Base-by-base conservation (phyloP, 2,329 filamentous ascomycete species). In the Aspergillus fumigatiaffinis region DNA sequence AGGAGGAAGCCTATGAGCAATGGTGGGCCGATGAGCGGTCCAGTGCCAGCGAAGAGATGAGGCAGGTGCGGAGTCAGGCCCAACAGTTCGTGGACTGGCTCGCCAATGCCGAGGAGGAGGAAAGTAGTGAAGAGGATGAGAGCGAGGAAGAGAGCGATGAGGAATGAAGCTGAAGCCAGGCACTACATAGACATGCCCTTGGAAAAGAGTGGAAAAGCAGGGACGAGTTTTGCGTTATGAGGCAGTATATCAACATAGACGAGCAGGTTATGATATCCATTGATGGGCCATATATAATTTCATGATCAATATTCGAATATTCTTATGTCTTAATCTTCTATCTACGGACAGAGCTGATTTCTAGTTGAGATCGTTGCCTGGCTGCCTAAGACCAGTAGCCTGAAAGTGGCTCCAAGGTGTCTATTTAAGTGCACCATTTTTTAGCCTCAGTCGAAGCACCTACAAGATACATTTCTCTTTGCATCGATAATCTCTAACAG, bases 11-110 rank as follows among this genome's bases (percentile, higher is more conserved):
- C 0, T 90, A 96, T 63, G 77, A 93, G 66, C 83, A 84, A 50
- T 99, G 94, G 94, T 97, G 92, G 92, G 84, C 80, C 21, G 88
- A 96, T 71, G 81, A 83, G 74, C 81, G 87, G 67, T 87, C 88
- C 5, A 82, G 77, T 25, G 86, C 86, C 55, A 86, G 80, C 14
- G 88, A 89, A 55, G 83, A 84, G 53, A 85, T 97, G 87, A 75
- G 76, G 58, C 82, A 77, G 51, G 84, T 97, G 17, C 87, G 87
- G 71, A 84, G 84, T 59, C 89, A 89, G 77, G 91, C 90, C 57
- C 81, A 85, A 67, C 85, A 87, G 53, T 84, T 97, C 72, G 87
- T 97, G 48, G 90, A 95, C 68, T 91, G 92, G 86, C 74, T 93
- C 65, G 88, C 88, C 68, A 87, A 92, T 69, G 90, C 89, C 1